phyloP scores from a whole-genome alignment of 768 basidiomycete species.

The Exidia glandulosa region DNA sequence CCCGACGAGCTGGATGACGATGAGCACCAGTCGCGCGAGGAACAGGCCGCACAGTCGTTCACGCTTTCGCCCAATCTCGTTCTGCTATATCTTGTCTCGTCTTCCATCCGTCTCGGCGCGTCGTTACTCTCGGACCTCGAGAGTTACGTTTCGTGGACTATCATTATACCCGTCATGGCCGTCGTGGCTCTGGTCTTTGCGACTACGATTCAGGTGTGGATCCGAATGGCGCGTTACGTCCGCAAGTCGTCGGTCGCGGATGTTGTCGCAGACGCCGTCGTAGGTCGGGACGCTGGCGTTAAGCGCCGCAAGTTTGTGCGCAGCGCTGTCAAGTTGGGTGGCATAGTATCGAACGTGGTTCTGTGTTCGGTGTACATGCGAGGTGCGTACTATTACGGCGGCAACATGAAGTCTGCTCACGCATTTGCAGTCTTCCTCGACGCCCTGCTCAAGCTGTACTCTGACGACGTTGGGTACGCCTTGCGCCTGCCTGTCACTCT shows the following conservation, averaged over 20 bases:
- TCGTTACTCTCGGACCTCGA: constrained; percentile 43
- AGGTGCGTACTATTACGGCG: constrained; percentile 31
- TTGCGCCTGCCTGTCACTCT: constrained; percentile 30
- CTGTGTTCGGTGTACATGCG: constrained; percentile 54
- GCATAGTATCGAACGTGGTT: constrained; percentile 35
- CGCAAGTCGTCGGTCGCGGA: constrained; percentile 56
- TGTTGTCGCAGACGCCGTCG: constrained; percentile 49
- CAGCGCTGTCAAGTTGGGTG: constrained; percentile 31
- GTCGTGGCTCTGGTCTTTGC: constrained; percentile 47
- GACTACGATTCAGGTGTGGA: constrained; percentile 61
- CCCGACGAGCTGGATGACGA: constrained; percentile 34
- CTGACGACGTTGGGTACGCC: neutral
- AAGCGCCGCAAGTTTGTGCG: constrained; percentile 33
- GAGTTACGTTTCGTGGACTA: constrained; percentile 32
- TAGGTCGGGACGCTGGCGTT: constrained; percentile 42
- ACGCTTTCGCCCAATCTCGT: constrained; percentile 46
- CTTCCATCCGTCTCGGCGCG: constrained; percentile 62
- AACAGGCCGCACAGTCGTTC: constrained; percentile 22
- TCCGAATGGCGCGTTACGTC: constrained; percentile 64
- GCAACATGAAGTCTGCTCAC: constrained; percentile 40
- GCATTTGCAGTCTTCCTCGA: constrained; percentile 25
- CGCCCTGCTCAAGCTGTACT: constrained; percentile 18
- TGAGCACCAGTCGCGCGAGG: constrained; percentile 32
- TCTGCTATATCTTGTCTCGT: constrained; percentile 58
- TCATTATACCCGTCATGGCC: constrained; percentile 38